Conservation (phyloP, 805 yeast species). For the Yarrowia sp. region DNA sequence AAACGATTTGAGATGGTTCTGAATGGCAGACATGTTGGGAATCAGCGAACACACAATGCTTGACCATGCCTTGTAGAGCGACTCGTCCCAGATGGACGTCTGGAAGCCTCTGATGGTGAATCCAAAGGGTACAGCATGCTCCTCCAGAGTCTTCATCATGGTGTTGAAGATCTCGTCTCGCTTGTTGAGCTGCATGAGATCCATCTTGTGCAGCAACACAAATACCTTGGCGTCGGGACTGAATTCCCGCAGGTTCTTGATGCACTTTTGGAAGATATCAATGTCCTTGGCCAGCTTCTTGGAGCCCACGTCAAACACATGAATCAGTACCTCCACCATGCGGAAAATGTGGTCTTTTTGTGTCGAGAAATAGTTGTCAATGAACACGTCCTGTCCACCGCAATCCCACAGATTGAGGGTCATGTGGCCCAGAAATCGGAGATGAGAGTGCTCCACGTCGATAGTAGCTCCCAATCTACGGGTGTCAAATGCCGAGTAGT, state of each 20-base stretch:
- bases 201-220: slow-evolving; percentile 93
- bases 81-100: slow-evolving; percentile 96
- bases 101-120: slow-evolving; percentile 82
- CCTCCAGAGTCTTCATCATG: slow-evolving; percentile 79
- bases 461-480: slow-evolving; percentile 94
- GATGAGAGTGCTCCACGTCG: slow-evolving; percentile 96
- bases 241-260: slow-evolving; percentile 74
- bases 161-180: slow-evolving; percentile 78
- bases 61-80: slow-evolving; percentile 95
- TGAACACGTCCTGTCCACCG: slow-evolving; percentile 89
- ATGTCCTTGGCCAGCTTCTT: slow-evolving; percentile 90
- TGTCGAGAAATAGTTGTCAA: slow-evolving; percentile 87
- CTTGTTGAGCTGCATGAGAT: slow-evolving; percentile 81
- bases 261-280: slow-evolving; percentile 81
- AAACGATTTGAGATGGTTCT: slow-evolving; percentile 69
- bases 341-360: slow-evolving; percentile 90
- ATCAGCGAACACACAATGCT: slow-evolving; percentile 91
- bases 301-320: slow-evolving; percentile 93
- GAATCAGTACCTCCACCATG: slow-evolving; percentile 92
- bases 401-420: slow-evolving; percentile 96
- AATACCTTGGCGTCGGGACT: slow-evolving; percentile 91
- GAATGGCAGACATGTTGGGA: slow-evolving; percentile 82
- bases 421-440: slow-evolving; percentile 91
- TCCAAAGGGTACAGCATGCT: slow-evolving; percentile 65
- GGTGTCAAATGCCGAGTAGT: slow-evolving; percentile 95